A percentile compares a stretch with the other conserved stretches of the same genome.
These are phyloP conservation scores for Amauroascus niger DNA, from an alignment of 2,329 filamentous ascomycete species.

Conservation along the genomic window DNA sequence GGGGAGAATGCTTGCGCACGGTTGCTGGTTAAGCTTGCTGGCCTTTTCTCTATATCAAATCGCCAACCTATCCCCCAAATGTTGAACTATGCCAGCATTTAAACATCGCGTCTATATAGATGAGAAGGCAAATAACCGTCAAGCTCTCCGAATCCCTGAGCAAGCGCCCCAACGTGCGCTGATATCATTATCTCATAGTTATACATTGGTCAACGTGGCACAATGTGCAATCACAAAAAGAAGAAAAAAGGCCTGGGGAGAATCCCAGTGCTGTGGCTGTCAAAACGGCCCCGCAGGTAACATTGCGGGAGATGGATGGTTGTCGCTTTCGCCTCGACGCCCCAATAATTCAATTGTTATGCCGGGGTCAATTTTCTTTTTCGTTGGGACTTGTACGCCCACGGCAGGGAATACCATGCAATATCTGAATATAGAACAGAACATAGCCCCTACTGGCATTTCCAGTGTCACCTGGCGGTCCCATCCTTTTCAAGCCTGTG, in stretches of 20 bases:
- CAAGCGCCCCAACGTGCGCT: background rate
- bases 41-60: background rate
- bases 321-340: background rate
- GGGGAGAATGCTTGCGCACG: background rate
- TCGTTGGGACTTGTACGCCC: background rate
- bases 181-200: conserved; percentile 5
- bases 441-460: background rate
- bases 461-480: background rate
- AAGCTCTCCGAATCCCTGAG: background rate
- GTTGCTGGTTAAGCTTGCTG: too few species aligned
- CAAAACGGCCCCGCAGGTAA: background rate
- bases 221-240: background rate
- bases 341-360: conserved; percentile 7
- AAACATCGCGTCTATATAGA: too few species aligned
- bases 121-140: background rate
- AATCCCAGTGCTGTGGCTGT: background rate
- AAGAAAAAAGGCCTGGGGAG: background rate
- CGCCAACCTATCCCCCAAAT: background rate
- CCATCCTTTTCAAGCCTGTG: background rate
- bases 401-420: background rate
- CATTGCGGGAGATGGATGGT: too few species aligned
- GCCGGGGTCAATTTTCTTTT: background rate
- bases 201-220: background rate
- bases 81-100: background rate
- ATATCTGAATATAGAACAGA: too few species aligned